phyloP scores from a whole-genome alignment of 2,329 filamentous ascomycete genomes.

The Microcyclospora tardicrescens region DNA sequence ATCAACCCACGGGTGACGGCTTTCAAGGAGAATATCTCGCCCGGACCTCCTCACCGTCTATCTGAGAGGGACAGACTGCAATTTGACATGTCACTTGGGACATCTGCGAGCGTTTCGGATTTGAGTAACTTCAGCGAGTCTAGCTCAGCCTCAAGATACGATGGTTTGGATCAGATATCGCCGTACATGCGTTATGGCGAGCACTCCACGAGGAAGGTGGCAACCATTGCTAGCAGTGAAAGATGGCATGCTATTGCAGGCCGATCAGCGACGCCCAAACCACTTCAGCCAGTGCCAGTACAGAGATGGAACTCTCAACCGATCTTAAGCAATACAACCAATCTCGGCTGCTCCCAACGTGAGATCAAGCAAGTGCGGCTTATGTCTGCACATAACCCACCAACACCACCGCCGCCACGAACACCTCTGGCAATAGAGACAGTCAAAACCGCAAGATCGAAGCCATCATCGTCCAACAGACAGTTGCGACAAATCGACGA shows the following conservation, averaged over 20 bases:
- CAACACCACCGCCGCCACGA: constrained; percentile 15
- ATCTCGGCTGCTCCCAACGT: constrained; percentile 9
- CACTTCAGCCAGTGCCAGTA: constrained; percentile 5
- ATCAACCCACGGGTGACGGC: constrained; percentile 12
- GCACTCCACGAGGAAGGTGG: too few species aligned
- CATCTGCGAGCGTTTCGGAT: background rate
- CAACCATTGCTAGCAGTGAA: too few species aligned
- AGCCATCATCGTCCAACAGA: background rate
- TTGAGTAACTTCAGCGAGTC: constrained; percentile 2
- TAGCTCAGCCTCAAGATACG: background rate
- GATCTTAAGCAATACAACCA: constrained; percentile 14
- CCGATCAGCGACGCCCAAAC: background rate
- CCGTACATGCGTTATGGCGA: too few species aligned
- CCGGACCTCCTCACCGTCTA: too few species aligned
- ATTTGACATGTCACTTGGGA: too few species aligned
- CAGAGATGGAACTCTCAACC: constrained; percentile 23
- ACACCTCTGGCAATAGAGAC: constrained; percentile 9
- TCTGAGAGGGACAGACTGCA: too few species aligned
- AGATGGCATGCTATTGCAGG: constrained; percentile 3
- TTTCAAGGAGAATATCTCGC: constrained; percentile 23
- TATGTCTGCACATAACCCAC: constrained; percentile 17
- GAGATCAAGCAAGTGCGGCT: constrained; percentile 21
- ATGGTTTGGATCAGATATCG: too few species aligned
- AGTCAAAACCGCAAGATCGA: background rate
- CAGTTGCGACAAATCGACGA: background rate